phyloP scores from a whole-genome alignment of 169 alveolate species.

The Plasmodium coatneyi region DNA sequence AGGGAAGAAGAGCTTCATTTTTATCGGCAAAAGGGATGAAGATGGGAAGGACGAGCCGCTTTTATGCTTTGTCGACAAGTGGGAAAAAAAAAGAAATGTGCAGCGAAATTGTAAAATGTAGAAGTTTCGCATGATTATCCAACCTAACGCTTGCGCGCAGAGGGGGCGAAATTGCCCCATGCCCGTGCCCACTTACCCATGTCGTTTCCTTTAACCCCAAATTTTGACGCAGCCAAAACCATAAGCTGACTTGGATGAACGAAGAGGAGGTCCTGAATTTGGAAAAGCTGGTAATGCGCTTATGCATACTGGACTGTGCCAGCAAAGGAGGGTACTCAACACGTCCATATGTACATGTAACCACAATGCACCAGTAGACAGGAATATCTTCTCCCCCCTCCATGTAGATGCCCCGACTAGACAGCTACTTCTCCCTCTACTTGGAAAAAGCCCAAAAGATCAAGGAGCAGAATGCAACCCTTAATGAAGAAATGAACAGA shows the following conservation, averaged over 20 bases:
- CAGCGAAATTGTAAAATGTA: neutral
- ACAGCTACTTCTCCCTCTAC: constrained; percentile 62
- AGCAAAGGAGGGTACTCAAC: neutral
- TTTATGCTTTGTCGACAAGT: constrained; percentile 85
- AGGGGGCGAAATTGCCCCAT: neutral
- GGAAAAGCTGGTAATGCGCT: neutral
- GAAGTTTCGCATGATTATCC: neutral
- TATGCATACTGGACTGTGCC: neutral
- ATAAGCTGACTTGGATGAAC: constrained; percentile 10
- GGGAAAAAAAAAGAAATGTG: neutral
- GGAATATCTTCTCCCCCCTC: neutral
- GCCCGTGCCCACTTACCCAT: neutral
- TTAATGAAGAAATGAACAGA: constrained; percentile 42
- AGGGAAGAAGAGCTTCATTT: constrained; percentile 84
- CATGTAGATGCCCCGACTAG: constrained; percentile 63
- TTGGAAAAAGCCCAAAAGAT: constrained; percentile 67
- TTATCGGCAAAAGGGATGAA: constrained; percentile 85
- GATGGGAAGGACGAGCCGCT: constrained; percentile 87
- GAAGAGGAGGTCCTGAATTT: constrained; percentile 1
- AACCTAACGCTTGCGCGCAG: neutral
- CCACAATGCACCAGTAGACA: neutral
- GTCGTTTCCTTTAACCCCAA: neutral
- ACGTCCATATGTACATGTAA: neutral
- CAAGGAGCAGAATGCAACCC: constrained; percentile 31
- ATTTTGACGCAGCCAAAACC: neutral